Conservation (phyloP, 352 stramenopile species). For the Globisporangium cederbergense region DNA sequence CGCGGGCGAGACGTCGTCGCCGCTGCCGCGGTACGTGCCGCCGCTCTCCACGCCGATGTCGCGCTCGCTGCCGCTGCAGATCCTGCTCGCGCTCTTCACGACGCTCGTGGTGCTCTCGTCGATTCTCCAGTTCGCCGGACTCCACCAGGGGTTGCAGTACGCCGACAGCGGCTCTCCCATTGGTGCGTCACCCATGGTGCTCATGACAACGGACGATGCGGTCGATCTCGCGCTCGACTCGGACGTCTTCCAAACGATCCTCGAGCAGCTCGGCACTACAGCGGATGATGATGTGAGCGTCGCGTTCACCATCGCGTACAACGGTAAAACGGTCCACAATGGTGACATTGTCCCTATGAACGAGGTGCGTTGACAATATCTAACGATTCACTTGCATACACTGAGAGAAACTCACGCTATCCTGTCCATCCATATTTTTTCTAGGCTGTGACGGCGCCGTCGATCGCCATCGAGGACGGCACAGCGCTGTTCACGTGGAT, state of each 20-base stretch:
- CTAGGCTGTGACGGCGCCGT: slow-evolving; percentile 22
- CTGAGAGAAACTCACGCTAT: not conserved
- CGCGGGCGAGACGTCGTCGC: slow-evolving; percentile 10
- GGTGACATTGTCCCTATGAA: slow-evolving; percentile 35
- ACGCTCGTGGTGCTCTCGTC: slow-evolving; percentile 23
- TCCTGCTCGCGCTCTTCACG: slow-evolving; percentile 35
- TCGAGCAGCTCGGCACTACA: slow-evolving; percentile 13
- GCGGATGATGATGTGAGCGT: not conserved
- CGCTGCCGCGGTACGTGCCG: slow-evolving; percentile 16
- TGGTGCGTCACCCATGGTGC: not conserved
- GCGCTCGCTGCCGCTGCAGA: slow-evolving; percentile 25
- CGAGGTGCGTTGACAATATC: slow-evolving; percentile 19
- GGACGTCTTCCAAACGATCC: slow-evolving; percentile 6
- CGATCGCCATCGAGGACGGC: slow-evolving; percentile 25
- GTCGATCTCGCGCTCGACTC: slow-evolving; percentile 7
- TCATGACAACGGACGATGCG: slow-evolving; percentile 1
- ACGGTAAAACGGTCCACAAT: slow-evolving; percentile 15
- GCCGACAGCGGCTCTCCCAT: not conserved
- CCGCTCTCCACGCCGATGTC: slow-evolving; percentile 27
- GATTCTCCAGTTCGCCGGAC: slow-evolving; percentile 25
- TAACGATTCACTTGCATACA: too few relatives aligned
- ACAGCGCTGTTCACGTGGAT: slow-evolving; percentile 49
- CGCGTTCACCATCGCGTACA: slow-evolving; percentile 28
- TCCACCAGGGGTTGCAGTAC: slow-evolving; percentile 19
- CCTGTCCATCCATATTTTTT: not conserved